Conservation (phyloP, 306 rosid species). For the Ormosia semicastrata region DNA sequence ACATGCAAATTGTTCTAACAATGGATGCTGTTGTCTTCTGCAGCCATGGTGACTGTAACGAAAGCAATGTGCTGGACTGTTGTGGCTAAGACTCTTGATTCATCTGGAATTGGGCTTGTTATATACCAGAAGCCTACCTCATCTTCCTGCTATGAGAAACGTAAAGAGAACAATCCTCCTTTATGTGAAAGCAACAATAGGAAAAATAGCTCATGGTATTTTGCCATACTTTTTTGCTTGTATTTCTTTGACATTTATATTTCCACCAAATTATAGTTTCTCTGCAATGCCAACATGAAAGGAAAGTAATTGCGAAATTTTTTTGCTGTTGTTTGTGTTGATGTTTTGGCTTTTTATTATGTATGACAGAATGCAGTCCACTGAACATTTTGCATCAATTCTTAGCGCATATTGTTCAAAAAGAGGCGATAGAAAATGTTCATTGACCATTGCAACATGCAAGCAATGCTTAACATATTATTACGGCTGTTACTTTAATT, state of each 20-base stretch:
- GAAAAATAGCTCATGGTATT: slow-evolving; percentile 65
- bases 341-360: neutral
- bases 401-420: neutral
- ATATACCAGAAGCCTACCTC: slow-evolving; percentile 81
- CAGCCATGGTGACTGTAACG: slow-evolving; percentile 70
- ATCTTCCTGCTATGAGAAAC: slow-evolving; percentile 54
- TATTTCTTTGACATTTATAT: neutral
- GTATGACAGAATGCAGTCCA: neutral
- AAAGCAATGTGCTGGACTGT: slow-evolving; percentile 71
- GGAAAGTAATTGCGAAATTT: neutral
- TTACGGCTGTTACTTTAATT: neutral
- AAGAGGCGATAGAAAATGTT: neutral
- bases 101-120: slow-evolving; percentile 77
- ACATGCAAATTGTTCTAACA: slow-evolving; percentile 9
- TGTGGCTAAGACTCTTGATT: slow-evolving; percentile 61
- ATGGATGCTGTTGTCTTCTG: slow-evolving; percentile 31
- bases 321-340: neutral
- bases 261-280: slow-evolving; percentile 17
- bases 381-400: neutral
- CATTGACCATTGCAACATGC: slow-evolving; percentile 2
- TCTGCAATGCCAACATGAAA: neutral
- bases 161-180: slow-evolving; percentile 47
- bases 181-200: slow-evolving; percentile 48
- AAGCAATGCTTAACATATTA: neutral
- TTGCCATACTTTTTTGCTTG: neutral